phyloP scores from a whole-genome alignment of 2,329 filamentous ascomycete genomes.

The Beauveria asiatica region DNA sequence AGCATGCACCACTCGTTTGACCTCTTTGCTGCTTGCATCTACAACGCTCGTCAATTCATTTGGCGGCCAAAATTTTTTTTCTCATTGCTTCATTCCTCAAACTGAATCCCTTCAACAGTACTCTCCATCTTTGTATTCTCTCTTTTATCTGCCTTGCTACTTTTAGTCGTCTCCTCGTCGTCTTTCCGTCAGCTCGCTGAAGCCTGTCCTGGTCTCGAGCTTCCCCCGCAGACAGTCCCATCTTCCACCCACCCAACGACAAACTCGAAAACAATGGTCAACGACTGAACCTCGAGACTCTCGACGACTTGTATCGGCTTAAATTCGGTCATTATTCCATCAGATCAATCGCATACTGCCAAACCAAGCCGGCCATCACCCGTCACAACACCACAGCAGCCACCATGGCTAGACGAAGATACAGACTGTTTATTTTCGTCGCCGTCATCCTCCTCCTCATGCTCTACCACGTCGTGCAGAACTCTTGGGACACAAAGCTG shows the following conservation, averaged over 20 bases:
- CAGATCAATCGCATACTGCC: background rate
- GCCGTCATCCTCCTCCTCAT: constrained; percentile 47
- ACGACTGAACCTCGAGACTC: background rate
- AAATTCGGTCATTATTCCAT: background rate
- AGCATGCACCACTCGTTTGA: background rate
- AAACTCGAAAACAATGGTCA: background rate
- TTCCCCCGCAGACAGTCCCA: background rate
- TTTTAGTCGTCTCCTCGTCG: background rate
- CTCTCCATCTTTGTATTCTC: no score
- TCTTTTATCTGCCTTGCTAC: background rate
- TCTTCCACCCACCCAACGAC: background rate
- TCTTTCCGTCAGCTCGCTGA: background rate
- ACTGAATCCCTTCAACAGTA: no score
- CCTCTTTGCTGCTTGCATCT: background rate
- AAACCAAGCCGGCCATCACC: background rate
- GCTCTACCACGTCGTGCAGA: constrained; percentile 40
- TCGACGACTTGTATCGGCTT: background rate
- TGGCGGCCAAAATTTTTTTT: background rate
- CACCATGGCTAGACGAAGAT: constrained; percentile 52
- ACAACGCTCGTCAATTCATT: background rate
- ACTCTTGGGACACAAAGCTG: constrained; percentile 26
- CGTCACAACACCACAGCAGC: background rate
- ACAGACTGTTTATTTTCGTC: constrained; percentile 50
- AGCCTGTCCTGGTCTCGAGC: background rate
- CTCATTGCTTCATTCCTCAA: background rate